Conservation (phyloP, 1,284 basidiomycete species). For the Blastosporella zonata region DNA sequence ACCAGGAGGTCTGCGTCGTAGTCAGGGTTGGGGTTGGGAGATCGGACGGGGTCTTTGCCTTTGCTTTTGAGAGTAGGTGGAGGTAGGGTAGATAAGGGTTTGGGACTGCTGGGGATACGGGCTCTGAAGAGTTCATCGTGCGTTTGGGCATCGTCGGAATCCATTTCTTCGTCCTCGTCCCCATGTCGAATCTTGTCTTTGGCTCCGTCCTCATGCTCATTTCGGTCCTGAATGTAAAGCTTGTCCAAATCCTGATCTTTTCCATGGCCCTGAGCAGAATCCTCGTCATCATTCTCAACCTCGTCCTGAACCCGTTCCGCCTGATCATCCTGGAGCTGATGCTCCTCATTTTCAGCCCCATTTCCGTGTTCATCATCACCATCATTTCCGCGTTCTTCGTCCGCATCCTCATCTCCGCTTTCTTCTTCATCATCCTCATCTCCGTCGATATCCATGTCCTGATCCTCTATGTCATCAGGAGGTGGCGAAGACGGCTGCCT, state of each 20-base stretch:
- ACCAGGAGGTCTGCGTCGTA: neutral
- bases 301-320: neutral
- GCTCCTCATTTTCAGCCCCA: neutral
- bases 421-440: neutral
- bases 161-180: neutral
- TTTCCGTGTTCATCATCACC: slow-evolving; percentile 7
- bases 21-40: neutral
- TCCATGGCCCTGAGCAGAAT: neutral
- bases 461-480: neutral
- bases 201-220: neutral
- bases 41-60: neutral
- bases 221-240: neutral
- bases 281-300: neutral
- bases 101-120: too few relatives aligned
- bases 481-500: neutral
- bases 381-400: neutral
- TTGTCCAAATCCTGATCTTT: neutral
- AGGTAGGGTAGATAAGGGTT: neutral
- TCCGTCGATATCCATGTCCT: neutral
- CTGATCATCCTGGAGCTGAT: neutral
- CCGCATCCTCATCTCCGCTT: neutral
- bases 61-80: neutral
- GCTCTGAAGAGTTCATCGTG: slow-evolving; percentile 6
- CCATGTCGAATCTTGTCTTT: too few relatives aligned
- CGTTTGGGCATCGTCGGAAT: slow-evolving; percentile 17